Evolutionary conservation across 75 land plant genomes (phyloP).

Genomic region (Isoetes taiwanensis): DNA sequence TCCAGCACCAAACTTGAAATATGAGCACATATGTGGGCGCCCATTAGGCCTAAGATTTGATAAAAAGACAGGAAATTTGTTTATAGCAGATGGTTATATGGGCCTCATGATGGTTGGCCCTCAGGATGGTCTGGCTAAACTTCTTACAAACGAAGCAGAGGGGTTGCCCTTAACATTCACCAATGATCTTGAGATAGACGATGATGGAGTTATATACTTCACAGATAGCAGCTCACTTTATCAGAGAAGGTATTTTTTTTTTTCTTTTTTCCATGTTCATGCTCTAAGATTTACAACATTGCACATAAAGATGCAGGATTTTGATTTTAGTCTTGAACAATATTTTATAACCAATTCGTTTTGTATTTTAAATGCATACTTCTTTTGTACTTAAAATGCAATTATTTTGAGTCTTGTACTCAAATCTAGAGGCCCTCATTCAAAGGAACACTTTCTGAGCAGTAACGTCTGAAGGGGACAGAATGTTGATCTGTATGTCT

Average conservation of each 20-base stretch:
- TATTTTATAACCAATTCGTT: no score
- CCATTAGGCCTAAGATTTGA: slow-evolving; percentile 61
- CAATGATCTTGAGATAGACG: slow-evolving; percentile 43
- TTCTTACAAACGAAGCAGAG: slow-evolving; percentile 54
- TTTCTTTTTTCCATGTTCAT: not conserved
- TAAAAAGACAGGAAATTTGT: slow-evolving; percentile 70
- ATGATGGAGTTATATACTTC: slow-evolving; percentile 31
- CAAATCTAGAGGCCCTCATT: no score
- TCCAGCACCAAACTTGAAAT: slow-evolving; percentile 18
- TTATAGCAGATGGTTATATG: slow-evolving; percentile 89
- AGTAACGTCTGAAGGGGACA: not conserved
- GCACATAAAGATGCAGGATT: no score
- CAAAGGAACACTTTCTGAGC: no score
- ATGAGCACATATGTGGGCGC: slow-evolving; percentile 50
- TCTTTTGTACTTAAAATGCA: no score
- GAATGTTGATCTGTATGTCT: not conserved
- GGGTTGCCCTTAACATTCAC: slow-evolving; percentile 65
- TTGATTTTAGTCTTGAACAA: no score
- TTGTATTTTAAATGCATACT: no score
- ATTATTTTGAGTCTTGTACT: no score
- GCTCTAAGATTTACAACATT: no score
- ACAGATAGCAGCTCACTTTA: slow-evolving; percentile 36
- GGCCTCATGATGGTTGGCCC: slow-evolving; percentile 81
- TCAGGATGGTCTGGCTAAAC: slow-evolving; percentile 69
- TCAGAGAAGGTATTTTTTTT: slow-evolving; percentile 17